Evolutionary conservation across 768 basidiomycete genomes (phyloP).

Genomic region (Serendipita indica): DNA sequence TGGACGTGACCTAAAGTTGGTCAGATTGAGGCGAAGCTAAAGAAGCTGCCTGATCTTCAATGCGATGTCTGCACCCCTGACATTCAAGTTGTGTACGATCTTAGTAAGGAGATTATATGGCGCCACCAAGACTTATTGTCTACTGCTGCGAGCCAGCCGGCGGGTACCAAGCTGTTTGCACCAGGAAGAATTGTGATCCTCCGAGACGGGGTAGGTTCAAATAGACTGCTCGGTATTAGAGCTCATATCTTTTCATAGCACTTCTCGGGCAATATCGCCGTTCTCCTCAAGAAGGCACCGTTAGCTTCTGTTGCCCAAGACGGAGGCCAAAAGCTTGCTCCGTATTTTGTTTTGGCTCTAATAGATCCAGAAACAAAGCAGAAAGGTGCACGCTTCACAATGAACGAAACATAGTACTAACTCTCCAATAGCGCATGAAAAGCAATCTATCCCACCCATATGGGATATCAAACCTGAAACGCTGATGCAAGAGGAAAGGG

Average conservation of each 20-base stretch:
- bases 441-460: slow-evolving; percentile 44
- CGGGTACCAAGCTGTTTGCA: slow-evolving; percentile 51
- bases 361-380: slow-evolving; percentile 49
- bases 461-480: slow-evolving; percentile 55
- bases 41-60: slow-evolving; percentile 43
- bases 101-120: slow-evolving; percentile 43
- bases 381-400: slow-evolving; percentile 29
- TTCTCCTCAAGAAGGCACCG: slow-evolving; percentile 53
- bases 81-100: slow-evolving; percentile 65
- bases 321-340: slow-evolving; percentile 33
- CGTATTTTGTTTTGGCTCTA: slow-evolving; percentile 57
- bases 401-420: background rate
- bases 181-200: slow-evolving; percentile 73
- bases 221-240: background rate
- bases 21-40: slow-evolving; percentile 59
- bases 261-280: slow-evolving; percentile 51
- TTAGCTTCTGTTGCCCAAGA: slow-evolving; percentile 31
- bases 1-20: background rate
- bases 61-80: slow-evolving; percentile 58
- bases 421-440: slow-evolving; percentile 42
- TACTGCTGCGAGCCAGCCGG: slow-evolving; percentile 42
- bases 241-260: slow-evolving; percentile 36
- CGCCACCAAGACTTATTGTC: slow-evolving; percentile 48
- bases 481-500: slow-evolving; percentile 34
- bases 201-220: slow-evolving; percentile 54